These are phyloP conservation scores for Melanogaster broomeanus DNA, from an alignment of 768 basidiomycete species.

Conservation along the genomic window DNA sequence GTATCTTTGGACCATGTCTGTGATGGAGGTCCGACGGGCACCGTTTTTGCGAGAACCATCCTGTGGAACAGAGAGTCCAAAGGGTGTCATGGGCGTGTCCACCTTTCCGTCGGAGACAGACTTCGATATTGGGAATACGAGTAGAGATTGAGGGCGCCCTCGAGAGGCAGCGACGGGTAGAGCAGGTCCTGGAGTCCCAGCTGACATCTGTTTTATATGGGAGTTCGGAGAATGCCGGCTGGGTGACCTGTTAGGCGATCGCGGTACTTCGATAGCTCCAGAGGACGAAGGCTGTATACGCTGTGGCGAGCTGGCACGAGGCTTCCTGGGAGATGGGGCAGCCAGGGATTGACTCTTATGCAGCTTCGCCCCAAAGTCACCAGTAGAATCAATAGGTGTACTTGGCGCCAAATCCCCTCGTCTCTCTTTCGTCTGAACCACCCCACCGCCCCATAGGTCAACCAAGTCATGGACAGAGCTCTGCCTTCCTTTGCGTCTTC, in stretches of 20 bases:
- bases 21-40: constrained; percentile 72
- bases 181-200: constrained; percentile 21
- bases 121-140: constrained; percentile 57
- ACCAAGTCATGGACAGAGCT: constrained; percentile 85
- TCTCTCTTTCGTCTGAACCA: constrained; percentile 45
- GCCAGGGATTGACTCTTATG: constrained; percentile 23
- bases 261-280: constrained; percentile 15
- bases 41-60: constrained; percentile 42
- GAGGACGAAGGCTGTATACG: constrained; percentile 20
- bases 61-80: constrained; percentile 48
- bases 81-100: constrained; percentile 32
- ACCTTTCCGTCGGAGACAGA: constrained; percentile 43
- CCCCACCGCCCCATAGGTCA: constrained; percentile 70
- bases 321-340: constrained; percentile 17
- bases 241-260: constrained; percentile 33
- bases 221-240: constrained; percentile 27
- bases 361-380: constrained; percentile 14
- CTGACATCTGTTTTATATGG: constrained; percentile 33
- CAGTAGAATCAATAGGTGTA: constrained; percentile 16
- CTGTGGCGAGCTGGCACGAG: constrained; percentile 25
- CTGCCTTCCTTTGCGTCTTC: constrained; percentile 54
- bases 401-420: constrained; percentile 25
- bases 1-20: constrained; percentile 83
- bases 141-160: constrained; percentile 80
- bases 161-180: constrained; percentile 40